phyloP scores from a whole-genome alignment of 495 filamentous ascomycete genomes.

The Talaromyces borbonicus region DNA sequence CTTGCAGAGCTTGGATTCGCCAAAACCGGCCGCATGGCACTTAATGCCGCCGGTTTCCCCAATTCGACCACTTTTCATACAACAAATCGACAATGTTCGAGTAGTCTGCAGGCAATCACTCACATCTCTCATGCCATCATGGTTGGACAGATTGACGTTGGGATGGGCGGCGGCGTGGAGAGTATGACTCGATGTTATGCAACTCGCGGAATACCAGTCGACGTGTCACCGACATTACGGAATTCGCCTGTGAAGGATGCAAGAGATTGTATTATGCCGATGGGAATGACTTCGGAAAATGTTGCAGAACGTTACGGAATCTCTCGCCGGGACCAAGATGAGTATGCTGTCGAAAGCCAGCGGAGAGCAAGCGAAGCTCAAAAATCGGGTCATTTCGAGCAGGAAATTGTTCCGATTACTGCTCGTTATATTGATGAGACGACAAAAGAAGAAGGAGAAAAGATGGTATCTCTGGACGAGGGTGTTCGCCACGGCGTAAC shows the following conservation, averaged over 20 bases:
- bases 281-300: conserved; percentile 88
- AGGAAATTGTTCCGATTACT: conserved; percentile 73
- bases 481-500: conserved; percentile 76
- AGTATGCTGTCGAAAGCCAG: conserved; percentile 69
- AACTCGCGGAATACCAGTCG: conserved; percentile 58
- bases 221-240: conserved; percentile 50
- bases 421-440: conserved; percentile 58
- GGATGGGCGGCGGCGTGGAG: conserved; percentile 73
- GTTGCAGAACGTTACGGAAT: conserved; percentile 73
- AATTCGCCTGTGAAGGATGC: conserved; percentile 55
- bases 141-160: conserved; percentile 64
- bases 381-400: conserved; percentile 69
- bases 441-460: conserved; percentile 54
- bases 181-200: conserved; percentile 63
- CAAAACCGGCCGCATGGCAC: conserved; percentile 72
- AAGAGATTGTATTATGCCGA: conserved; percentile 67
- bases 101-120: conserved; percentile 76
- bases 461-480: conserved; percentile 69
- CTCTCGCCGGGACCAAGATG: conserved; percentile 59
- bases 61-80: conserved; percentile 64
- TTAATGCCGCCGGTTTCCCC: conserved; percentile 78
- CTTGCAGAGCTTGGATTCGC: conserved; percentile 69
- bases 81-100: conserved; percentile 83
- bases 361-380: conserved; percentile 68
- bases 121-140: conserved; percentile 75